Base-by-base conservation (phyloP, 1,284 basidiomycete genomes). In the Athelia psychrophila region DNA sequence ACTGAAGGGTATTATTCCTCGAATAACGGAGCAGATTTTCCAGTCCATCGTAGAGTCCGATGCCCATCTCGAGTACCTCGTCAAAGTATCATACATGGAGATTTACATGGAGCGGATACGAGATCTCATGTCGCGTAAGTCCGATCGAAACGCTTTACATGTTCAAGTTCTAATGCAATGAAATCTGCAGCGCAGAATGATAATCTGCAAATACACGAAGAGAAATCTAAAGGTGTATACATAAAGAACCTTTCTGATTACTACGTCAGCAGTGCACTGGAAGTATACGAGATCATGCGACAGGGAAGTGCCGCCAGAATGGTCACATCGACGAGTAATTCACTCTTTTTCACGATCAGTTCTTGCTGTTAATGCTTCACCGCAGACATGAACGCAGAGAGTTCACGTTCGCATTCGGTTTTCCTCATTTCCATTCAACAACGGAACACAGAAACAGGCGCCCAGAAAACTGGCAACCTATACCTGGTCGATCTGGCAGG, bases 71-170 rank as follows among this genome's bases (percentile, higher is more conserved):
- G 97, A 99, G 71, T 99, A 99, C 70, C 85, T 98, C 53, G 97
- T 99, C 70, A 99, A 99, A 75, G 97, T 99, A 51, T 98, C 95
- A 33, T 99, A 99, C 71, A 98, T 99, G 95, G 97, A 99, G 71
- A 99, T 99, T 59, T 99, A 99, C 74, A 83, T 99, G 66, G 97
- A 99, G 73, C 85, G 88, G 59, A 95, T 99, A 62, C 84, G 96
- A 53, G 97, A 99, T 79, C 73, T 99, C 54, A 81, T 99, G 52
- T 91, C 95, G 53, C 97, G 95, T 98, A 71, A 68, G 94, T 81
- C 38, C 22, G n/a, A 6, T 46, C 10, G 23, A 27, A 46, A n/a
- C n/a, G n/a, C 50, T 33, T 35, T 48, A 38, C n/a, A 40, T 45
- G 50, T 44, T 33, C 16, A 6, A 46, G 56, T 12, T 1, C 16